Percentiles rank a stretch among this genome's conserved stretches.
phyloP scores from a whole-genome alignment of 164 flowering plant genomes.

The Sedum album region DNA sequence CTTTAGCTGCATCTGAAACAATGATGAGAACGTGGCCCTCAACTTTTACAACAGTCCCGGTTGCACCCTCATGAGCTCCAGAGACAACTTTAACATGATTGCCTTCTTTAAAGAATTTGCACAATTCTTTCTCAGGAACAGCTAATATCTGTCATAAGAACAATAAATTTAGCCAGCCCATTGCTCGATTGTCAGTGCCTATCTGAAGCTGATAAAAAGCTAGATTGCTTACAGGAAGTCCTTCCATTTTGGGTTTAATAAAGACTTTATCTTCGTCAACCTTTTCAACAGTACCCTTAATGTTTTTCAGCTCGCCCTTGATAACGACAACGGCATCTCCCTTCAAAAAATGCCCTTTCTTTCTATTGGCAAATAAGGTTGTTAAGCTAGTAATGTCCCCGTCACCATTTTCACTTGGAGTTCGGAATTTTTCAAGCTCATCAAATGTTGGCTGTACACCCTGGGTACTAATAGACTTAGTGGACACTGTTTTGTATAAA shows the following conservation, averaged over 20 bases:
- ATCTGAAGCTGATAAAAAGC: neutral
- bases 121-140: conserved; percentile 70
- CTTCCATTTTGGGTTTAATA: conserved; percentile 73
- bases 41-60: conserved; percentile 94
- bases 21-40: conserved; percentile 84
- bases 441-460: conserved; percentile 83
- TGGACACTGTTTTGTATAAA: conserved; percentile 63
- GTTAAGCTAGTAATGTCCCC: conserved; percentile 62
- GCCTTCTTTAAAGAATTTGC: conserved; percentile 92
- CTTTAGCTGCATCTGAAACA: conserved; percentile 87
- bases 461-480: conserved; percentile 71
- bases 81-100: conserved; percentile 95
- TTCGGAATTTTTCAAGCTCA: conserved; percentile 85
- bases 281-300: conserved; percentile 95
- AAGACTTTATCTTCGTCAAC: conserved; percentile 87
- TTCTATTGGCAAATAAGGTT: conserved; percentile 77
- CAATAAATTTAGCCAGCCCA: neutral
- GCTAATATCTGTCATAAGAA: conserved; percentile 53
- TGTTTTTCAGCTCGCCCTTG: conserved; percentile 80
- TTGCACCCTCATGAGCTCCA: conserved; percentile 88
- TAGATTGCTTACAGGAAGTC: conserved; percentile 48
- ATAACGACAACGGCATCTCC: conserved; percentile 89
- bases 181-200: neutral
- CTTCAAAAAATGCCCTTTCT: conserved; percentile 91
- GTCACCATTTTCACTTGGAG: conserved; percentile 68